Evolutionary conservation across 1,284 basidiomycete genomes (phyloP).

Genomic region (Cryptococcus depauperatus): DNA sequence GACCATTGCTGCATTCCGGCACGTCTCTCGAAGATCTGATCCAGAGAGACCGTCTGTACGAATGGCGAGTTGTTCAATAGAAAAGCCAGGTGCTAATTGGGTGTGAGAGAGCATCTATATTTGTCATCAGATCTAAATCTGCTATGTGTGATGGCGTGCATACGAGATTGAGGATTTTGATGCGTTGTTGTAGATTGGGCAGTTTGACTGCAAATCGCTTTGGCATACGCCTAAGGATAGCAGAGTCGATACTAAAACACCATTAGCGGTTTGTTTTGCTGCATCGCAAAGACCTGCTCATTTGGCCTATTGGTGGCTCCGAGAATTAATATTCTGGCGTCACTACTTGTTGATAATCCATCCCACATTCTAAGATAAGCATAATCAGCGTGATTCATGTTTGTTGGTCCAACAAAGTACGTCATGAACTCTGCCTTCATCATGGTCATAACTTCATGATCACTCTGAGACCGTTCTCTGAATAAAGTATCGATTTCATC

Average conservation of each 20-base stretch:
- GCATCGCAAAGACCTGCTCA: constrained; percentile 22
- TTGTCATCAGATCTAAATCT: not conserved
- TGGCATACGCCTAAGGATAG: constrained; percentile 92
- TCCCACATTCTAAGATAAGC: constrained; percentile 74
- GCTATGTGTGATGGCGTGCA: not conserved
- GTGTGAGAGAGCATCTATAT: constrained; percentile 75
- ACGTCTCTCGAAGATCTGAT: constrained; percentile 90
- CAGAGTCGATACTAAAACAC: constrained; percentile 76
- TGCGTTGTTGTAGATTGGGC: constrained; percentile 71
- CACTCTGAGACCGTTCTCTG: constrained; percentile 71
- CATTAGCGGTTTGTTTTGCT: not conserved
- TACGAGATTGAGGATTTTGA: constrained; percentile 82
- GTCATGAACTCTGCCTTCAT: constrained; percentile 99
- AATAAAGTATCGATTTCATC: constrained; percentile 84
- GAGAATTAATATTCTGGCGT: constrained; percentile 74
- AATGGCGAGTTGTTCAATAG: constrained; percentile 59
- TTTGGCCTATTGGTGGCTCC: constrained; percentile 90
- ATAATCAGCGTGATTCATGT: not conserved
- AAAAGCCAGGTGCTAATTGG: constrained; percentile 58
- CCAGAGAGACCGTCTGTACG: constrained; percentile 75
- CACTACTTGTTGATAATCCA: constrained; percentile 72
- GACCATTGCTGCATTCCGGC: constrained; percentile 82
- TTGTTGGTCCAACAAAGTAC: too few species aligned
- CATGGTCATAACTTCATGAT: constrained; percentile 98
- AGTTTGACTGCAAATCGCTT: constrained; percentile 89